Base-by-base conservation (phyloP, 306 rosid species). In the Castanea crenata region DNA sequence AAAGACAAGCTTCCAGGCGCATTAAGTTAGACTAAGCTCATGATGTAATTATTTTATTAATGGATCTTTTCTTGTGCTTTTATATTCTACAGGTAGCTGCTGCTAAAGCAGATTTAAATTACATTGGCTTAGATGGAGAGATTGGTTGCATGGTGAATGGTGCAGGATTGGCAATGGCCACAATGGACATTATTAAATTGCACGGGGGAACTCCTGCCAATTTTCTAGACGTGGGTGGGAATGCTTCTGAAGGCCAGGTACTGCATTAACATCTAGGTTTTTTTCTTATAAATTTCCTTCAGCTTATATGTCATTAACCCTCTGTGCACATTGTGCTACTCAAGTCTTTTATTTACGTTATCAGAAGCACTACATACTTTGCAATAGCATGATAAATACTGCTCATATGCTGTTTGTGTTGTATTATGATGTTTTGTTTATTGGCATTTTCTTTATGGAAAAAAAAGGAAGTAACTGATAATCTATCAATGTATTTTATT, bases 101-200 rank as follows among this genome's bases (percentile, higher is more conserved):
- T 80, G 97, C 97, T 74, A 90, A 93, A 83, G 99, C 97, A 62
- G 98, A 95, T 85, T 86, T 95, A 77, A 95, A 95, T 82, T 95
- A 95, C 68, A 95, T 95, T 79, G 99, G 99, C 29, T 87, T 95
- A 71, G 99, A 95, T 87, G 99, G 99, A 79, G 99, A 95, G 85
- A 95, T 95, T 83, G 99, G 99, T 69, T 95, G 99, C 90, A 95
- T 95, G 99, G 99, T 95, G 85, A 95, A 95, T 86, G 99, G 99
- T 55, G 99, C 98, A 49, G 99, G 99, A 78, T 85, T 95, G 77
- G 98, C 99, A 74, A 95, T 95, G 99, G 95, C 99, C 77, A 95
- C 99, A 13, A 95, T 95, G 99, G 99, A 95, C 80, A 95, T 95
- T 63, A 95, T 95, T 73, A 95, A 95, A 84, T 83, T 95, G 85